These are phyloP conservation scores for Hamiltosporidium magnivora DNA, from an alignment of 371 early-diverging fungal species.

Conservation along the genomic window DNA sequence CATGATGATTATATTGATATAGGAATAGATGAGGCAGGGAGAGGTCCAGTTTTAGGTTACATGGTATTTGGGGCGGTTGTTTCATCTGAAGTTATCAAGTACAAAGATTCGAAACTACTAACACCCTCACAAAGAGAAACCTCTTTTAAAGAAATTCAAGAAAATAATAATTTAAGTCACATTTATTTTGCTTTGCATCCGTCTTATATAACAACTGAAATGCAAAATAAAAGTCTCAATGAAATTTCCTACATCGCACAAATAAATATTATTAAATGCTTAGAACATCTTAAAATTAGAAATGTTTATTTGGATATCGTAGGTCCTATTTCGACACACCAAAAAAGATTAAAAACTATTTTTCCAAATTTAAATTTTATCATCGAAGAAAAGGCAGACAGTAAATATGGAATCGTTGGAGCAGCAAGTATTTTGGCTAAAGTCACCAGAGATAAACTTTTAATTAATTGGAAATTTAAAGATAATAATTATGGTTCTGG, in stretches of 20 bases:
- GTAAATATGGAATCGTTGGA: conserved; percentile 79
- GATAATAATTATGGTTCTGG: conserved; percentile 79
- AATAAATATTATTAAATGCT: conserved; percentile 18
- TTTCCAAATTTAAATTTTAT: conserved; percentile 59
- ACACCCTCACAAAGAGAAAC: conserved; percentile 18
- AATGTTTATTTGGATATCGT: conserved; percentile 50
- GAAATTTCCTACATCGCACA: conserved; percentile 40
- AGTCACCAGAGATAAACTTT: conserved; percentile 71
- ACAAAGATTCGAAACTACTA: conserved; percentile 53
- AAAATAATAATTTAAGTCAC: conserved; percentile 17
- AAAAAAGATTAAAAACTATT: not conserved
- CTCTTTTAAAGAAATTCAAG: conserved; percentile 13
- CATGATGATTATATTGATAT: conserved; percentile 22
- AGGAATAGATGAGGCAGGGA: conserved; percentile 58
- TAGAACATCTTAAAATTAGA: conserved; percentile 13
- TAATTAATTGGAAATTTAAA: conserved; percentile 41
- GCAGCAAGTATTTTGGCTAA: conserved; percentile 97
- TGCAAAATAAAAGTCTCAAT: conserved; percentile 44
- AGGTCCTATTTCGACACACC: conserved; percentile 15
- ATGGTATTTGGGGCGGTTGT: conserved; percentile 50
- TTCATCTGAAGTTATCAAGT: conserved; percentile 6
- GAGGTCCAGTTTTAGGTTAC: conserved; percentile 56
- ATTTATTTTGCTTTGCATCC: conserved; percentile 36
- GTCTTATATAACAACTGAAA: conserved; percentile 37
- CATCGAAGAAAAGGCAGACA: conserved; percentile 87